These are phyloP conservation scores for Xylaria palmicola DNA, from an alignment of 495 filamentous ascomycete species.

Conservation along the genomic window DNA sequence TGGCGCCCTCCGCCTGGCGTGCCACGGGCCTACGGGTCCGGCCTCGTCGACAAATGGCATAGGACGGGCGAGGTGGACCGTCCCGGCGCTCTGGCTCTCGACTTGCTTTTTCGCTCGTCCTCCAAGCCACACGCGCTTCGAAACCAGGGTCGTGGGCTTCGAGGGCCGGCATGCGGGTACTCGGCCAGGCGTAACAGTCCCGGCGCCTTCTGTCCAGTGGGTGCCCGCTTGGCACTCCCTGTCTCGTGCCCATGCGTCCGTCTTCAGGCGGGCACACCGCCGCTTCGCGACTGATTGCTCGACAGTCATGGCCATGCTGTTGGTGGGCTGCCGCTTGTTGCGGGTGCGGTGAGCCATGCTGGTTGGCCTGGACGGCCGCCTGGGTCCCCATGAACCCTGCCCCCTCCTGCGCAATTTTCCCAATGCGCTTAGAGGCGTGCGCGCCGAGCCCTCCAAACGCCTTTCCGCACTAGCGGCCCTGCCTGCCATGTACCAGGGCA, in stretches of 20 bases:
- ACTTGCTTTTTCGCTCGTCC: slow-evolving; percentile 23
- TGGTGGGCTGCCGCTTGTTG: slow-evolving; percentile 17
- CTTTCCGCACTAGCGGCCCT: slow-evolving; percentile 29
- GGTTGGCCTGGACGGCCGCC: slow-evolving; percentile 17
- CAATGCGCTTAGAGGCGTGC: slow-evolving; percentile 20
- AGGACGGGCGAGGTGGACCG: slow-evolving; percentile 11
- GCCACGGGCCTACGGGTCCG: slow-evolving; percentile 22
- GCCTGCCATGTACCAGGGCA: slow-evolving; percentile 17
- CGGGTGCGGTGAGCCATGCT: slow-evolving; percentile 13
- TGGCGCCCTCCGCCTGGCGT: slow-evolving; percentile 9
- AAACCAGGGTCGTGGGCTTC: slow-evolving; percentile 13
- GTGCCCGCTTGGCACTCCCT: background rate
- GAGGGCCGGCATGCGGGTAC: too few relatives aligned
- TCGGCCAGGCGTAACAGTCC: too few relatives aligned
- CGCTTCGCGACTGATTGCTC: slow-evolving; percentile 24
- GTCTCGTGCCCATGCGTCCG: background rate
- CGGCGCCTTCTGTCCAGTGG: background rate
- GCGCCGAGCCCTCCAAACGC: slow-evolving; percentile 17
- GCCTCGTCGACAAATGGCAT: slow-evolving; percentile 9
- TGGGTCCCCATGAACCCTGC: slow-evolving; percentile 26
- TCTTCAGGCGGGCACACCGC: slow-evolving; percentile 27
- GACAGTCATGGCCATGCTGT: slow-evolving; percentile 23
- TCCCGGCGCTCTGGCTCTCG: slow-evolving; percentile 18
- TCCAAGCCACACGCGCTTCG: slow-evolving; percentile 1
- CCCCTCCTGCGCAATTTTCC: slow-evolving; percentile 16